These are phyloP conservation scores for Plasmodium gallinaceum DNA, from an alignment of 169 alveolate species.

Conservation along the genomic window DNA sequence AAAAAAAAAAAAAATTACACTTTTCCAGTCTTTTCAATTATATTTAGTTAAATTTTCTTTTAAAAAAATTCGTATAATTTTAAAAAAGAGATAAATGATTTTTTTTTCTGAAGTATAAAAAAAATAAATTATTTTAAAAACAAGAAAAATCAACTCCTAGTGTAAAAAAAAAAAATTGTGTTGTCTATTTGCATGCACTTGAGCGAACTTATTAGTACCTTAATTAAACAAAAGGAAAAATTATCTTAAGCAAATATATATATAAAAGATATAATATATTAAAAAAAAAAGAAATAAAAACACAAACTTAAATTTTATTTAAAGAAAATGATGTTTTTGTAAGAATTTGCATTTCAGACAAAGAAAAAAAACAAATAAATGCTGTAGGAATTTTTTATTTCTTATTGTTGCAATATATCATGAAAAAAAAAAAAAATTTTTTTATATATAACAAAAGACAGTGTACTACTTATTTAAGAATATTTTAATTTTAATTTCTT, in stretches of 20 bases:
- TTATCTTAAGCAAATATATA: not conserved
- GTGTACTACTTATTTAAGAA: no score
- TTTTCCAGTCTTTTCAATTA: not conserved
- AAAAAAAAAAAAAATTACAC: no score
- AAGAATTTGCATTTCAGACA: slow-evolving; percentile 5
- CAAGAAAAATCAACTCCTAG: not conserved
- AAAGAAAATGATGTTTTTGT: not conserved
- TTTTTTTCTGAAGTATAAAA: not conserved
- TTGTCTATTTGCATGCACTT: slow-evolving; percentile 14
- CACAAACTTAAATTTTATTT: not conserved
- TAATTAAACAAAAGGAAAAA: not conserved
- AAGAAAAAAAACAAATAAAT: slow-evolving; percentile 1
- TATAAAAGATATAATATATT: not conserved
- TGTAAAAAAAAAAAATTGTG: not conserved
- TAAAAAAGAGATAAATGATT: not conserved
- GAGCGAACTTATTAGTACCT: slow-evolving; percentile 10
- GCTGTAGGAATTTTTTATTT: slow-evolving; percentile 14
- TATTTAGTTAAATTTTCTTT: not conserved
- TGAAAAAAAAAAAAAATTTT: not conserved
- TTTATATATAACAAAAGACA: no score
- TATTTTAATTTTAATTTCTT: no score
- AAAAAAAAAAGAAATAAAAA: slow-evolving; percentile 8
- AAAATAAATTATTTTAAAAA: not conserved
- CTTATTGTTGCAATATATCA: not conserved
- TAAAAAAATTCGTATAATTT: slow-evolving; percentile 1